Conservation (phyloP, 257 asterid genomes). For the Fraxinus excelsior region DNA sequence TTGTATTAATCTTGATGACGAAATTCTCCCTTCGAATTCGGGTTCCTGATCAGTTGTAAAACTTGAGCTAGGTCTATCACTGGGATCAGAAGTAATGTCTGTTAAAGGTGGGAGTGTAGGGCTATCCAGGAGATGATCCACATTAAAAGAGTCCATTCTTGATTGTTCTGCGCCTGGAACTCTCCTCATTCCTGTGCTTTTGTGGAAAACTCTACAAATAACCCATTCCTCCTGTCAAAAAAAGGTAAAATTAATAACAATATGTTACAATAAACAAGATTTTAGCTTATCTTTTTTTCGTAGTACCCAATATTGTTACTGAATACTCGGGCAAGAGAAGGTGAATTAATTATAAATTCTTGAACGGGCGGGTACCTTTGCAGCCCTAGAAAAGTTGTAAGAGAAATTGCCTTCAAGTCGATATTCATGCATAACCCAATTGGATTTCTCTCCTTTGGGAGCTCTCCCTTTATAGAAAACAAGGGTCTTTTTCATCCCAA, state of each 20-base stretch:
- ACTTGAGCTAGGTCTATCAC: constrained; percentile 24
- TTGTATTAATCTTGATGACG: constrained; percentile 27
- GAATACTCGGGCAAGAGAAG: background rate
- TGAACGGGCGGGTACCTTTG: constrained; percentile 51
- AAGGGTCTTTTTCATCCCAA: constrained; percentile 91
- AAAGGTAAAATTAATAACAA: background rate
- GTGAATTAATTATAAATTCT: background rate
- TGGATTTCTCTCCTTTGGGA: constrained; percentile 76
- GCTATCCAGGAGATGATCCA: constrained; percentile 54
- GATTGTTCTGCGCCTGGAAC: constrained; percentile 38
- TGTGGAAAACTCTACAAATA: constrained; percentile 65
- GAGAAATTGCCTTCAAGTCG: constrained; percentile 67
- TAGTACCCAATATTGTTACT: background rate
- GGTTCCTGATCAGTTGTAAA: constrained; percentile 26
- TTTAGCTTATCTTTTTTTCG: background rate
- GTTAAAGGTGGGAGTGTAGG: constrained; percentile 53
- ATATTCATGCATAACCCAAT: constrained; percentile 91
- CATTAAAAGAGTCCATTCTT: constrained; percentile 45
- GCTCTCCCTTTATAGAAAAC: constrained; percentile 94
- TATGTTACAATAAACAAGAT: background rate
- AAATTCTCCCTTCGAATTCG: constrained; percentile 16
- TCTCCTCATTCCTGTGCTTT: constrained; percentile 44
- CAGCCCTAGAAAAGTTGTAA: constrained; percentile 56
- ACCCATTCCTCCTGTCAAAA: constrained; percentile 76
- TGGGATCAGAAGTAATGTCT: constrained; percentile 26